Base-by-base conservation (phyloP, 768 basidiomycete species). In the Hericium coralloides region DNA sequence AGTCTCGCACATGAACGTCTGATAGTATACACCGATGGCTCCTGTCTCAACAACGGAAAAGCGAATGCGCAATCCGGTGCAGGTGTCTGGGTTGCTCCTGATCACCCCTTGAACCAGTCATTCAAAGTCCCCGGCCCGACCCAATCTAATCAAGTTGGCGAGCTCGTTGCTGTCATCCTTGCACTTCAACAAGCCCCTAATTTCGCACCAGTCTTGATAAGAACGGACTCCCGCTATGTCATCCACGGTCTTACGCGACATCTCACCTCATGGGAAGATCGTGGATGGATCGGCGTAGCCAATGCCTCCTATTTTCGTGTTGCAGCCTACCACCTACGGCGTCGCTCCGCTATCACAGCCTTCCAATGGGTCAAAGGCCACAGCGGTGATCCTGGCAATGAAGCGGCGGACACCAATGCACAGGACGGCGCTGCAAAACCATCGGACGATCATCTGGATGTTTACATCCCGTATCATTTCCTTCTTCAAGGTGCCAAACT, bases 281-380 rank as follows among this genome's bases (percentile, higher is more conserved):
- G 14, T 0, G 70, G 72, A 0, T 75, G 60, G 63, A 64, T 67
- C 0, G 51, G 41, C 0, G 49, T 62, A 0, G 17, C 38, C 1
- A 72, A 74, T 41, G 49, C 12, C 0, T 10, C 56, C 0, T 12
- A 68, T 0, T 58, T 63, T 26, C 8, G 49, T 17, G 56, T 57
- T 0, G 50, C 61, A 0, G 51, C 58, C 0, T 58, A 58, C 3
- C 49, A 51, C 0, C 57, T 70, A 12, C 36, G 65, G 43, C 20
- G 39, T 15, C 38, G 63, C 23, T 48, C 52, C 12, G 64, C 60
- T 2, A 15, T 14, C 3, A 69, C 65, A 1, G 12, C 43, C 12
- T 49, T 71, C 8, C 49, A 48, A 31, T 66, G 67, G 66, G 66
- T 68, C 0, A 69, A 70, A 62, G 69, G 47, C 14, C 47, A 49